Evolutionary conservation across 768 basidiomycete species (phyloP), one percentile per base, ranked within the genome.

Genomic region (Fomitopsis serialis): DNA sequence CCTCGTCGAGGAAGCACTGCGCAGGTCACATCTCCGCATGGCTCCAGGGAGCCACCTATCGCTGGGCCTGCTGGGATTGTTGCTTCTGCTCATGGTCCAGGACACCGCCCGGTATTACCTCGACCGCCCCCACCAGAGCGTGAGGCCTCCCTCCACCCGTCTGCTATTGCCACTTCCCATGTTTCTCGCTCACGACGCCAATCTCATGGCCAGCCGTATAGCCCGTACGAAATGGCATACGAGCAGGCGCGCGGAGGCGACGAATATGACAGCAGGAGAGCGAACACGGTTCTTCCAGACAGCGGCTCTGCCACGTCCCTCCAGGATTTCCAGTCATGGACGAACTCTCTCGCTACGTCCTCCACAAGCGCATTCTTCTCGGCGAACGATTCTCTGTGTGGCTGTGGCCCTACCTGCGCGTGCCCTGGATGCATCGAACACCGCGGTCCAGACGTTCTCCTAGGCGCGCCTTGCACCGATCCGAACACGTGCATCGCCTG

Each of bases 151-250:
- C 73, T 43, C 49, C 75, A n/a, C 81, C 81, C 58, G 67, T 76
- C 56, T 77, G 80, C 17, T 77, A 70, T n/a, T 67, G 73, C 48
- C 74, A 77, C 29, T 32, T 32, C 36, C 50, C 69, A 68, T 17
- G 74, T 77, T 50, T 48, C 64, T 13, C 56, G 59, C 50, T 78
- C 78, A 46, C 77, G 77, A 61, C 77, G 82, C 56, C 63, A 58
- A 15, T 49, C 47, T 25, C 78, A 79, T 62, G 80, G 83, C 50
- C 71, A 71, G 53, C 69, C 72, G 40, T 87, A 74, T 64, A 84
- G 82, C 50, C 88, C 88, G 0, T 90, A 89, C 53, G 79, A 79
- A n/a, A 78, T 85, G 22, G 84, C 84, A 15, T 81, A 87, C 58
- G 86, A 80, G 49, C 68, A 73, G 3, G 55, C 66, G n/a, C 75